Evolutionary conservation across 1,284 basidiomycete genomes (phyloP).

Genomic region (Apiotrichum siamense): DNA sequence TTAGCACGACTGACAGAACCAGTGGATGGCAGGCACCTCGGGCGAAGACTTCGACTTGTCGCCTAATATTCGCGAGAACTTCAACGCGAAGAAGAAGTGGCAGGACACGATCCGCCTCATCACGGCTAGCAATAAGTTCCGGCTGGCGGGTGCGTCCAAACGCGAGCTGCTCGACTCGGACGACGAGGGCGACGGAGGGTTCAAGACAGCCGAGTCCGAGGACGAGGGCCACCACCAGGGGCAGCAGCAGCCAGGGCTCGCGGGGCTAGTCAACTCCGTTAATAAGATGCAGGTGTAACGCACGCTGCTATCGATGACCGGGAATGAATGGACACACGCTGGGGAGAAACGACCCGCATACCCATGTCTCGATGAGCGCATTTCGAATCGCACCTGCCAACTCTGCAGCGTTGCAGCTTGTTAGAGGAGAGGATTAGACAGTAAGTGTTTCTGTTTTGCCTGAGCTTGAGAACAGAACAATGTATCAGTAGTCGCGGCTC

Average conservation of each 20-base stretch:
- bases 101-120: slow-evolving; percentile 27
- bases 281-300: not conserved
- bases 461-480: too few relatives aligned
- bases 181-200: slow-evolving; percentile 1
- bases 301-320: too few relatives aligned
- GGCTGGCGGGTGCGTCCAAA: not conserved
- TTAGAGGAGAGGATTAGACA: too few relatives aligned
- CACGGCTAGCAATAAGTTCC: slow-evolving; percentile 7
- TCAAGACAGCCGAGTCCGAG: slow-evolving; percentile 4
- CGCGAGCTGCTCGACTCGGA: slow-evolving; percentile 6
- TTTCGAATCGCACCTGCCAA: too few relatives aligned
- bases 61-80: slow-evolving; percentile 63
- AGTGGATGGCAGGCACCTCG: slow-evolving; percentile 31
- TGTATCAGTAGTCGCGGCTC: too few relatives aligned
- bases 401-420: too few relatives aligned
- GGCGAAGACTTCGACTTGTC: slow-evolving; percentile 64
- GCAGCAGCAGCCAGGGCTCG: not conserved
- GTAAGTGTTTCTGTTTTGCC: too few relatives aligned
- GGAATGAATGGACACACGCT: too few relatives aligned
- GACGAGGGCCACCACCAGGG: not conserved
- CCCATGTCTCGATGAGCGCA: too few relatives aligned
- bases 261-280: not conserved
- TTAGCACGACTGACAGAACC: not conserved
- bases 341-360: too few relatives aligned
- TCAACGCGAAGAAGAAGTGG: slow-evolving; percentile 37